Evolutionary conservation across 441 rosid genomes (phyloP), one percentile per base, ranked within the genome.

Genomic region (Manihot esculenta): DNA sequence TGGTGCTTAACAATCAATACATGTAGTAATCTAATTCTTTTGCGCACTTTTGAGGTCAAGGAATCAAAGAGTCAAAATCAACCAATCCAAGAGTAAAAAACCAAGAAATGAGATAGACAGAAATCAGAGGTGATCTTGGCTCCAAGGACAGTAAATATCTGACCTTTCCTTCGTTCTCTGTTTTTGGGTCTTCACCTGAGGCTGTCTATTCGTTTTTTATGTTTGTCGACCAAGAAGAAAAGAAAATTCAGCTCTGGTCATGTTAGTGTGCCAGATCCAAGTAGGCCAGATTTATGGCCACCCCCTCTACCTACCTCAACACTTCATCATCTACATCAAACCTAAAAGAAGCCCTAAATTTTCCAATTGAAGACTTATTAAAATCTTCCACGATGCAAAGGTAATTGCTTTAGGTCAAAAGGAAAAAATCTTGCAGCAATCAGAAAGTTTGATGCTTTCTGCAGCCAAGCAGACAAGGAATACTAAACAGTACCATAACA

Each of bases 381-480:
- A 35, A 11, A 54, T 21, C 33, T 54, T 54, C 17, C 33, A 54
- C 59, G n/a, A 54, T 23, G 1, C 4, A 54, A 54, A 54, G 59
- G 26, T 27, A 23, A 54, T 23, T 10, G 33, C 30, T 23, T 21
- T 54, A 21, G 26, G 59, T 54, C 30, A 54, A n/a, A n/a, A n/a
- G n/a, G n/a, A 54, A 54, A 53, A 54, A 12, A 21, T 51, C 59
- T 54, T 11, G 59, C 33, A 54, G 30, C 59, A 24, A 54, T 54
- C 33, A 54, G 59, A 54, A 54, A 54, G 59, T 23, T 54, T 10
- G 30, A 54, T 54, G 59, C 33, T 54, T 54, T 54, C 26, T 54
- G 24, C 27, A 23, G 41, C 30, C 59, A 54, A 54, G 17, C 23
- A 21, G 7, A 21, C 3, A 17, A 21, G 10, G 20, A 51, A 23